These are phyloP conservation scores for Ustilago hordei DNA, from an alignment of 1,284 basidiomycete species.

Conservation along the genomic window DNA sequence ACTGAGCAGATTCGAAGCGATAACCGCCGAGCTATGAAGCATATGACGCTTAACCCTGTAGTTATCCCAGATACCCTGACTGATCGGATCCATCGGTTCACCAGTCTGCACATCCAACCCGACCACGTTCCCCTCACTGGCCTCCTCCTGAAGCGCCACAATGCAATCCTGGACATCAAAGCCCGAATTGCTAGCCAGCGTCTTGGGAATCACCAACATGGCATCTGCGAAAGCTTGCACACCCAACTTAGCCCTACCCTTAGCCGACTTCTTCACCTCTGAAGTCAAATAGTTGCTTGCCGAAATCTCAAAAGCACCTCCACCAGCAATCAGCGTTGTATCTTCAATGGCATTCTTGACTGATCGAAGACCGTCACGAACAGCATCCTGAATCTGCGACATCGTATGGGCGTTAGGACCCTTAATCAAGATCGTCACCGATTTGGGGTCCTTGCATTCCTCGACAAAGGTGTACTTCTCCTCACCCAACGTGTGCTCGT, in stretches of 20 bases:
- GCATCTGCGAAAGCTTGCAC: constrained; percentile 98
- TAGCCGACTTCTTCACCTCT: constrained; percentile 85
- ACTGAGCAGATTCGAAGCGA: constrained; percentile 92
- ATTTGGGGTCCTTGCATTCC: constrained; percentile 95
- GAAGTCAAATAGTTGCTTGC: constrained; percentile 82
- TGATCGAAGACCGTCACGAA: constrained; percentile 93
- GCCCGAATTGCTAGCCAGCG: constrained; percentile 93
- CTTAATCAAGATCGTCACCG: constrained; percentile 89
- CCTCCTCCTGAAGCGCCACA: constrained; percentile 91
- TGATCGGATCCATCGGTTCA: constrained; percentile 94
- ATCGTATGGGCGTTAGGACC: constrained; percentile 95
- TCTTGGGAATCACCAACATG: constrained; percentile 88
- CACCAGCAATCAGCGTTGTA: constrained; percentile 87
- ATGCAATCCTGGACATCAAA: constrained; percentile 97
- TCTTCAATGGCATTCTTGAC: constrained; percentile 99
- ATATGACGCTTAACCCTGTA: constrained; percentile 98
- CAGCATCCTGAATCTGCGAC: constrained; percentile 94
- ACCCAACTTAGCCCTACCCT: constrained; percentile 96
- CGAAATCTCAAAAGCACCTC: constrained; percentile 97
- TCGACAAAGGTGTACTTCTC: constrained; percentile 99
- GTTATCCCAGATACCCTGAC: constrained; percentile 98
- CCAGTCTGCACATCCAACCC: constrained; percentile 93
- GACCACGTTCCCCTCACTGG: constrained; percentile 80
- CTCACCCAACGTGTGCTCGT: constrained; percentile 98
- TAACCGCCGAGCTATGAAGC: constrained; percentile 96